Base-by-base conservation (phyloP, 257 asterid genomes). In the Scutellaria baicalensis region DNA sequence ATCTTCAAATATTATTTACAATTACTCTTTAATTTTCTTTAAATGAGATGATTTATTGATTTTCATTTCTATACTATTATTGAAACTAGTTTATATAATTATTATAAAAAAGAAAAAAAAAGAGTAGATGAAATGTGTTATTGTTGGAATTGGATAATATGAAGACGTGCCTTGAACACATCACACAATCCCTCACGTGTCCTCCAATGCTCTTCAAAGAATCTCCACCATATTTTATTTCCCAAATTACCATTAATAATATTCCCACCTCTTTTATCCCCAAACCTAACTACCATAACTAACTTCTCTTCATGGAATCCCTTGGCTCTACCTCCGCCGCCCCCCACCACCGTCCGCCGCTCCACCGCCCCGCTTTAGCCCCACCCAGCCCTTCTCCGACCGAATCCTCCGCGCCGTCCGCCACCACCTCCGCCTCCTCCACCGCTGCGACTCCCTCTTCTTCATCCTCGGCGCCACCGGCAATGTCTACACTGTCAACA, bases 401-500 rank as follows among this genome's bases (percentile, higher is more conserved):
- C 84, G 97, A 3, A 45, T 89, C 68, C 67, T 88, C 80, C 91
- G 99, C 10, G 97, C 99, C 21, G 73, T 87, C 8, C 78, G 80
- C 66, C 97, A 91, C 83, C 97, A 83, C n/a, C 90, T 93, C 74
- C 87, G 82, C 51, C 97, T 93, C 85, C 96, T 93, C 83, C 96
- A 87, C 91, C 87, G 89, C 62, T 59, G 80, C n/a, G 95, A 82
- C 73, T 61, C 96, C 49, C 74, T 69, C 18, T 93, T 93, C 86
- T 90, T 85, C 78, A 42, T 93, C 59, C 80, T 93, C 55, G 98
- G 97, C 48, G 93, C 92, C 59, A 90, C 98, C 36, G 96, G 95
- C 0, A 93, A 93, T 73, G 98, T 90, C 38, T 93, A 93, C 88
- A 83, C 96, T 3, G 97, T 91, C 45, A 83, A 52, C 78, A 17